These are phyloP conservation scores for Plasmopara halstedii DNA, from an alignment of 352 stramenopile species.

Conservation along the genomic window DNA sequence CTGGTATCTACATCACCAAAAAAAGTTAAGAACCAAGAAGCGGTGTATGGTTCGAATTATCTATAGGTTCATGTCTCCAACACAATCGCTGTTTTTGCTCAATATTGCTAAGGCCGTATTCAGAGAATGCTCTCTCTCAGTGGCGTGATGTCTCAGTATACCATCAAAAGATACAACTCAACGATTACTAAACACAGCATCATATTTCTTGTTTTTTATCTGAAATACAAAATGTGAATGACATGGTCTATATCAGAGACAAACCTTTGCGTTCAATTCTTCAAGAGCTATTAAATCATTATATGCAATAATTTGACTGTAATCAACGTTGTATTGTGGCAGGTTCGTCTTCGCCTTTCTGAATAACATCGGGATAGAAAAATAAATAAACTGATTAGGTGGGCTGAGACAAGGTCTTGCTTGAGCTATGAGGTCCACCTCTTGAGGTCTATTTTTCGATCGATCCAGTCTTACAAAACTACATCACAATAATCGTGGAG, in stretches of 20 bases:
- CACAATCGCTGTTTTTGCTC: not conserved
- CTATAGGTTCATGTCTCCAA: not conserved
- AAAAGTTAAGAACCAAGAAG: constrained; percentile 3
- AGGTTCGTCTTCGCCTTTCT: constrained; percentile 5
- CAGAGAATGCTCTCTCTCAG: constrained; percentile 2
- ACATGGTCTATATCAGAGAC: constrained; percentile 4
- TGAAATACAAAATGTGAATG: constrained; percentile 2
- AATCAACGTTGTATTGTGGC: constrained; percentile 6
- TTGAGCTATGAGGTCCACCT: not conserved
- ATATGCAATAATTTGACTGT: constrained; percentile 4
- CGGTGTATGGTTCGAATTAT: constrained; percentile 3
- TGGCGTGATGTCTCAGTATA: no score
- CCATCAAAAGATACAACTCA: constrained; percentile 3
- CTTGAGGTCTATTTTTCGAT: not conserved
- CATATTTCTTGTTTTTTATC: constrained; percentile 1
- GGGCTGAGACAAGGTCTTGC: constrained; percentile 1
- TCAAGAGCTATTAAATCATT: constrained; percentile 8
- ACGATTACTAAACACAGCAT: constrained; percentile 3
- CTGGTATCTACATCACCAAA: constrained; percentile 5
- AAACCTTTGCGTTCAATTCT: constrained; percentile 1
- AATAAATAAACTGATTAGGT: constrained; percentile 2
- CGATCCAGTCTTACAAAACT: not conserved
- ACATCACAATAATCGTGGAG: not conserved
- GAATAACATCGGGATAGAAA: constrained; percentile 9
- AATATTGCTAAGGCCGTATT: constrained; percentile 3